Evolutionary conservation across 495 filamentous ascomycete species (phyloP), one percentile per base, ranked within the genome.

Genomic region (Trichoderma orchidacearum): DNA sequence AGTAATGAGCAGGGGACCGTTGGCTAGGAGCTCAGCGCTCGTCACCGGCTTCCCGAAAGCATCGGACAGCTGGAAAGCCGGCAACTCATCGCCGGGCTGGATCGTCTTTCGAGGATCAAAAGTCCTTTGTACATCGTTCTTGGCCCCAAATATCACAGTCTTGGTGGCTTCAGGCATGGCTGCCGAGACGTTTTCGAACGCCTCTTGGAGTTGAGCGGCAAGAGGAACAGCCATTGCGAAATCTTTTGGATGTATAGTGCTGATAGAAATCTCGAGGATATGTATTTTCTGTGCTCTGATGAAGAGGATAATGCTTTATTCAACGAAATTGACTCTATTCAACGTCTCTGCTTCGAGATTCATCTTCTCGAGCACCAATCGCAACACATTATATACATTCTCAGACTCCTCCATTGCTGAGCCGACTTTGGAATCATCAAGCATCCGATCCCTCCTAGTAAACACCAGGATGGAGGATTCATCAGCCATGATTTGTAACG

Each of bases 1-100:
- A 25, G 65, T 63, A 51, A 75, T 64, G 36, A 75, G 62, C 11
- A 75, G 56, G 6, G 36, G 36, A 0, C 36, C 36, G n/a, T 41
- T 41, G 5, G 36, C 36, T 17, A 41, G n/a, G n/a, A 41, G 36
- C n/a, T 41, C 36, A 1, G 8, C 7, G n/a, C 36, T 41, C 2
- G 3, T 41, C 3, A 41, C 36, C 2, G 36, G n/a, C 36, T n/a
- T 17, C 3, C 36, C 36, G 21, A 15, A 3, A 17, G 36, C 36
- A 21, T 41, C 13, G 1, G 9, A 7, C n/a, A 41, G 36, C 4
- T 4, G 5, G n/a, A 41, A 41, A 1, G 17, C 36, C 2, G 36
- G 36, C 13, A 41, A 7, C 6, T 1, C 21, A 8, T 41, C 13
- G 13, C 36, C 36, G n/a, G 36, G 36, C n/a, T 41, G 36, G 5